A percentile compares a stretch with the other conserved stretches of the same genome.
These are phyloP conservation scores for Atalantia buxifolia DNA, from an alignment of 345 rosid species.

Conservation along the genomic window DNA sequence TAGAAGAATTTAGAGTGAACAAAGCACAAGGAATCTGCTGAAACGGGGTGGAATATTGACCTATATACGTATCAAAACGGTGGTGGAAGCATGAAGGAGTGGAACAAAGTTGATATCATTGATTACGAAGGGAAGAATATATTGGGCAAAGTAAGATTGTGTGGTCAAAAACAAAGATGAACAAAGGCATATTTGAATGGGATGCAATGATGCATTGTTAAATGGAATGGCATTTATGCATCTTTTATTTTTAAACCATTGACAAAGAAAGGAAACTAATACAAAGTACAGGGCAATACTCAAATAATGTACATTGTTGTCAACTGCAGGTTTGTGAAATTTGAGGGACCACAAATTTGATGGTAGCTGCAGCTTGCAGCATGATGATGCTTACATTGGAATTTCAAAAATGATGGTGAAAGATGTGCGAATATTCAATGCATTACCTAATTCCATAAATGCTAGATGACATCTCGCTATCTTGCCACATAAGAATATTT, in stretches of 20 bases:
- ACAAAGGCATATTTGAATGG: background rate
- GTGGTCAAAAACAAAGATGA: background rate
- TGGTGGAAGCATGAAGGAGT: background rate
- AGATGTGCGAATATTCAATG: conserved; percentile 20
- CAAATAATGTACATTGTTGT: background rate
- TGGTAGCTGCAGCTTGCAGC: background rate
- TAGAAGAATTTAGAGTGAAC: background rate
- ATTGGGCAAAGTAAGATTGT: background rate
- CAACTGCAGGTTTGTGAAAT: background rate
- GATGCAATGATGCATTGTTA: background rate
- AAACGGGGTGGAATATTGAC: background rate
- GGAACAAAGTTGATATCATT: background rate
- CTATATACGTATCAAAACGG: background rate
- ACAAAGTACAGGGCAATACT: background rate
- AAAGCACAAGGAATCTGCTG: background rate
- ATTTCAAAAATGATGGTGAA: conserved; percentile 13
- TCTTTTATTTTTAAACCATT: background rate
- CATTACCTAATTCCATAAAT: conserved; percentile 26
- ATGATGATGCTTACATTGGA: background rate
- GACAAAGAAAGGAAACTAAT: background rate
- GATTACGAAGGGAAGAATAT: background rate
- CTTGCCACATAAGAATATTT: background rate
- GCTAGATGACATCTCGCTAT: conserved; percentile 18
- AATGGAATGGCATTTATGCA: background rate
- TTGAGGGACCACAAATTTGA: background rate